Conservation (phyloP, 768 basidiomycete species). For the Calocybe gangraenosa region DNA sequence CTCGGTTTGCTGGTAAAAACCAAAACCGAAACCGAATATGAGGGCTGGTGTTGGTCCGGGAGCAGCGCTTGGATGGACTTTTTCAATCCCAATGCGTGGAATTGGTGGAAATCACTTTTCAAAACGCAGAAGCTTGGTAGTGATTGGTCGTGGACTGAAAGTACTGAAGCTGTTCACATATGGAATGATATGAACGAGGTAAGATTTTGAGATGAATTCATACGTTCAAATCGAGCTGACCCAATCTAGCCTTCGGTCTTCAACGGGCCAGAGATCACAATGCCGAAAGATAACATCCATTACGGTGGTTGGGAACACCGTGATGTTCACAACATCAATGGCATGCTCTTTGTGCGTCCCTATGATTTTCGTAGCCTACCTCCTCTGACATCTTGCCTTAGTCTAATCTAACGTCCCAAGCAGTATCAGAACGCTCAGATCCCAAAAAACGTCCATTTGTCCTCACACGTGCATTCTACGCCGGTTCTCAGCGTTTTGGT, state of each 20-base stretch:
- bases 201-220: conserved; percentile 16
- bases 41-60: conserved; percentile 99
- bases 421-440: conserved; percentile 68
- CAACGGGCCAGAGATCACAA: conserved; percentile 93
- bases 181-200: conserved; percentile 99
- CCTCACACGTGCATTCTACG: conserved; percentile 90
- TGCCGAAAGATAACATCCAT: conserved; percentile 68
- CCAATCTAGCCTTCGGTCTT: conserved; percentile 86
- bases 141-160: conserved; percentile 72
- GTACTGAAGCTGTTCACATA: conserved; percentile 82
- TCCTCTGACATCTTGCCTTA: conserved; percentile 25
- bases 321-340: conserved; percentile 96
- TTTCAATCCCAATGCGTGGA: conserved; percentile 88
- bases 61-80: conserved; percentile 97
- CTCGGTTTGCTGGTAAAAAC: conserved; percentile 80
- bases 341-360: conserved; percentile 79
- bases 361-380: not conserved
- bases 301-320: conserved; percentile 97
- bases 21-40: conserved; percentile 79
- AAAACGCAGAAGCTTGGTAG: conserved; percentile 48
- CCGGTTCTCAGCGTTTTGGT: conserved; percentile 92
- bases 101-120: conserved; percentile 89
- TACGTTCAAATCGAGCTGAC: not conserved
- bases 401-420: conserved; percentile 83
- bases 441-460: conserved; percentile 89